Evolutionary conservation across 441 rosid species (phyloP).

Genomic region (Gossypium schwendimanii): DNA sequence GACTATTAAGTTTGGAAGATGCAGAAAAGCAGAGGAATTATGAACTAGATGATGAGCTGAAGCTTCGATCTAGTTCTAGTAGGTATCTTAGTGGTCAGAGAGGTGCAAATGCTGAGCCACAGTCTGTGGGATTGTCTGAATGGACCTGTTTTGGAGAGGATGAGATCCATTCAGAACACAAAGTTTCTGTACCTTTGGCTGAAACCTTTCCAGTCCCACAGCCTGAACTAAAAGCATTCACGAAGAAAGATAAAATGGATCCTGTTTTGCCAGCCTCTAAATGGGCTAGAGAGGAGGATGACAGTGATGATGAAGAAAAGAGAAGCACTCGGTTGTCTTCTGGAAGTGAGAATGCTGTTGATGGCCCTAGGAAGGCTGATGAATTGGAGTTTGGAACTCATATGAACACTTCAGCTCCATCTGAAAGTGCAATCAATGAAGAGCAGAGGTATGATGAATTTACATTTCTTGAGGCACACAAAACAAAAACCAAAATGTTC

Average conservation of each 20-base stretch:
- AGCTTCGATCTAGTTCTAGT: slow-evolving; percentile 43
- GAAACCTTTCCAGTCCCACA: slow-evolving; percentile 51
- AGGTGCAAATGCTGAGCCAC: slow-evolving; percentile 46
- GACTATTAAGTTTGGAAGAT: slow-evolving; percentile 90
- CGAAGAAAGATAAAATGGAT: slow-evolving; percentile 66
- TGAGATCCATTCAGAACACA: slow-evolving; percentile 35
- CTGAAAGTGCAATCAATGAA: slow-evolving; percentile 69
- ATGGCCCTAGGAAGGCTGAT: slow-evolving; percentile 47
- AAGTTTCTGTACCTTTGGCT: slow-evolving; percentile 33
- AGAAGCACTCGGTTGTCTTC: slow-evolving; percentile 62
- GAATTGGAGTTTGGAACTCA: slow-evolving; percentile 51
- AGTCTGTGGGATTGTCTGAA: slow-evolving; percentile 38
- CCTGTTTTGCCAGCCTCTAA: slow-evolving; percentile 83
- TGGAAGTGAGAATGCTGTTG: slow-evolving; percentile 78
- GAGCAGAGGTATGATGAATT: slow-evolving; percentile 61
- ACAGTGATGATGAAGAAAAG: slow-evolving; percentile 77
- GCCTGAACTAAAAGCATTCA: slow-evolving; percentile 58
- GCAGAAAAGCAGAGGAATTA: slow-evolving; percentile 88
- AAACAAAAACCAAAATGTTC: not conserved
- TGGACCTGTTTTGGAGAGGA: slow-evolving; percentile 42
- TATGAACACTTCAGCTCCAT: slow-evolving; percentile 39
- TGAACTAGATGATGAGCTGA: slow-evolving; percentile 72
- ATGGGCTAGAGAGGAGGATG: slow-evolving; percentile 96
- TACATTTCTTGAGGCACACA: not conserved
- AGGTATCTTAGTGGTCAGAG: slow-evolving; percentile 44